phyloP scores from a whole-genome alignment of 2,329 filamentous ascomycete species.

The Sordariomycetes sp. region DNA sequence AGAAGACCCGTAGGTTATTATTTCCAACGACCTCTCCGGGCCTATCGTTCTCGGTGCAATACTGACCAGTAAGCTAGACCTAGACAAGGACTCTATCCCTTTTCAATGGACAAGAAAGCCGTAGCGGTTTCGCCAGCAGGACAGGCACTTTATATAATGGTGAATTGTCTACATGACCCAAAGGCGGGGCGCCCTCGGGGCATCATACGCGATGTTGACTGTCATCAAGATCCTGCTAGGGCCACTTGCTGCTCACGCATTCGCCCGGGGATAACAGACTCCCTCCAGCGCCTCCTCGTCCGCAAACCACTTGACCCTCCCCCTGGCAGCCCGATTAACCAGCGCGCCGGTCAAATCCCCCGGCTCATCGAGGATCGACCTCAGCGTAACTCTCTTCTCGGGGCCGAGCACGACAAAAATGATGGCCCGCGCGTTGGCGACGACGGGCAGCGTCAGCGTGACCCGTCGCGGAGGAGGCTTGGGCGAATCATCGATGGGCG shows the following conservation, averaged over 20 bases:
- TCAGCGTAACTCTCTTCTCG: slow-evolving; percentile 84
- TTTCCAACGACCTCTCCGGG: too few species aligned
- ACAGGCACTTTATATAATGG: too few species aligned
- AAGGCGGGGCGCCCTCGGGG: too few species aligned
- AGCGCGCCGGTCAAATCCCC: slow-evolving; percentile 73
- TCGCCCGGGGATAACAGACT: slow-evolving; percentile 67
- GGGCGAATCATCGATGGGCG: slow-evolving; percentile 81
- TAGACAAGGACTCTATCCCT: too few species aligned
- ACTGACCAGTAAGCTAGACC: too few species aligned
- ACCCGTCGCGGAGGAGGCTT: slow-evolving; percentile 89
- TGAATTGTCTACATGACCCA: too few species aligned
- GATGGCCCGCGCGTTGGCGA: slow-evolving; percentile 73
- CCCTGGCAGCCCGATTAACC: slow-evolving; percentile 72
- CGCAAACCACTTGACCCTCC: slow-evolving; percentile 91
- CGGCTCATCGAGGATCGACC: slow-evolving; percentile 80
- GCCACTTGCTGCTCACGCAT: slow-evolving; percentile 22
- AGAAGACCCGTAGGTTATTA: too few species aligned
- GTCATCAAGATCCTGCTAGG: too few species aligned
- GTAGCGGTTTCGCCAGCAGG: too few species aligned
- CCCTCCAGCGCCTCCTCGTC: slow-evolving; percentile 77
- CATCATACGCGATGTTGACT: too few species aligned
- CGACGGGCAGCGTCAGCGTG: slow-evolving; percentile 82
- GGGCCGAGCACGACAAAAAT: slow-evolving; percentile 84
- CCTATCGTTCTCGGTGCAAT: too few species aligned
- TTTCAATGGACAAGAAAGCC: too few species aligned